Evolutionary conservation across 768 basidiomycete genomes (phyloP).

Genomic region (Boletales sp.): DNA sequence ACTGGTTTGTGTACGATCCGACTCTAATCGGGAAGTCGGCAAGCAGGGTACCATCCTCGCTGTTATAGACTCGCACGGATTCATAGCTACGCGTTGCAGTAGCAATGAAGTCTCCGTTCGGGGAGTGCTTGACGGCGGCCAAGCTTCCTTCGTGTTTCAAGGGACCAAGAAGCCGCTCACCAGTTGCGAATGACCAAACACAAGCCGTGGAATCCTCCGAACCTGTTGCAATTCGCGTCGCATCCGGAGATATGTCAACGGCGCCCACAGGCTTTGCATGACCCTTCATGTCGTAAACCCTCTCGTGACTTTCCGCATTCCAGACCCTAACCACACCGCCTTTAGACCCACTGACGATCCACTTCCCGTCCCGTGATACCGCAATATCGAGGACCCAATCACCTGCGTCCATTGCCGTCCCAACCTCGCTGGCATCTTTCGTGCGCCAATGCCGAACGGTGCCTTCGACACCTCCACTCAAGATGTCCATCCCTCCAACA

Average conservation of each 20-base stretch:
- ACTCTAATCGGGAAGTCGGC: background rate
- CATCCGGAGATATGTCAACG: background rate
- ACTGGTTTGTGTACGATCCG: background rate
- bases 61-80: background rate
- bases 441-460: conserved; percentile 1
- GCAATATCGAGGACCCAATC: background rate
- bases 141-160: background rate
- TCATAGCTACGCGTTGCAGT: background rate
- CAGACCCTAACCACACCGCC: conserved; percentile 1
- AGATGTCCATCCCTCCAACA: conserved; percentile 1
- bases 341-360: conserved; percentile 4
- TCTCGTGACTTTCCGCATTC: background rate
- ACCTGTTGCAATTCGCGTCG: background rate
- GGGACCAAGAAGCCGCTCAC: background rate
- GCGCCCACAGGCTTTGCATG: background rate
- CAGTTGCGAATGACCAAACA: background rate
- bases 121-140: background rate
- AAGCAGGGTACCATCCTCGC: background rate
- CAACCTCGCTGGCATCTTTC: background rate
- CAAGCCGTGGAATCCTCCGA: background rate
- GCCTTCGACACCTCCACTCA: conserved; percentile 1
- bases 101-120: background rate
- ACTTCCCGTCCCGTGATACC: conserved; percentile 4
- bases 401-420: background rate
- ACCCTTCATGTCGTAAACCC: background rate